Evolutionary conservation across 768 basidiomycete species (phyloP), one percentile per base, ranked within the genome.

Genomic region (Trametes maxima): DNA sequence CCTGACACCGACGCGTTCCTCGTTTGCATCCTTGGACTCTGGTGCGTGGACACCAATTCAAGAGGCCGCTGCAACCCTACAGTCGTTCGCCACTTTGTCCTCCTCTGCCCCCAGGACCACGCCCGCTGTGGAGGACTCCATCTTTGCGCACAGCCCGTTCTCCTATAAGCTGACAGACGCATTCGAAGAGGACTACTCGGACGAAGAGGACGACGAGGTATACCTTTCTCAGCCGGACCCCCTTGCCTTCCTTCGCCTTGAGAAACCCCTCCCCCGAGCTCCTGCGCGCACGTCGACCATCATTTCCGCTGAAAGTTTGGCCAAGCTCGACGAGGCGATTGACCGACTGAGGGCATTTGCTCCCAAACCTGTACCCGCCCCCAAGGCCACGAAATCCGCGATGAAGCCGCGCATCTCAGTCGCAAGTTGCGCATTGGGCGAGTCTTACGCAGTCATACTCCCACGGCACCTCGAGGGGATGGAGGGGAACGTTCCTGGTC

Each of bases 361-460:
- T n/a, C n/a, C 43, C 4, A 13, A 21, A 24, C 46, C 22, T 7
- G 1, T 14, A 19, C 4, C 25, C 24, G 21, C 47, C 2, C 46
- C 25, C 35, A 39, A 21, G 19, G 19, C 21, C 4, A 2, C 28
- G 11, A 57, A 57, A 39, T 57, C 56, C 2, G 46, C 56, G 4
- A 57, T 57, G 47, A 57, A 57, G 56, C 13, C 25, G 2, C 56
- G 48, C 10, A 47, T 39, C 14, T 39, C 49, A 10, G 8, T 57
- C n/a, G 56, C 36, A 25, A 57, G 56, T 39, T 57, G 56, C 47
- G 22, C 56, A 1, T 14, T 57, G 8, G 48, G 46, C 13, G 56
- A 57, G n/a, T 8, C 12, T 11, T 55, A 55, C 44, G 43, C 43
- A 4, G 2, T 55, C 12, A 44, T 55, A 45, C 21, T 17, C n/a